Evolutionary conservation across 257 asterid genomes (phyloP).

Genomic region (Petunia secreta): DNA sequence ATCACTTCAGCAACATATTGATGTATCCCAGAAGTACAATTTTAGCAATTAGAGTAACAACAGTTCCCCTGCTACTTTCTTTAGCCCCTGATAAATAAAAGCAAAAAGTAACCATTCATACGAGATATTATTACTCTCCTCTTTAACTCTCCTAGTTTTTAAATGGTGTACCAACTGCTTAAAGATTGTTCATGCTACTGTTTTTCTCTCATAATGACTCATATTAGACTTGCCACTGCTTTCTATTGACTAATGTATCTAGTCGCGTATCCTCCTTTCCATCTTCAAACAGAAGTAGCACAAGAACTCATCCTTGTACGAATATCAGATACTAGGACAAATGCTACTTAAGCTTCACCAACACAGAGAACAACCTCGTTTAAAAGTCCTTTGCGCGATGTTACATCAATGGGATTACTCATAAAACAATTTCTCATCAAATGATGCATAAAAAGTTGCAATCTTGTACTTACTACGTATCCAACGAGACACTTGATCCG

Average conservation of each 20-base stretch:
- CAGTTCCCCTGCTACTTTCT: background rate
- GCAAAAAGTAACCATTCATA: background rate
- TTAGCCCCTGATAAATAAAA: background rate
- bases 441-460: background rate
- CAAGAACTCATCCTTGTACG: background rate
- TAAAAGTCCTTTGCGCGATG: background rate
- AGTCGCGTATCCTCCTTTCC: background rate
- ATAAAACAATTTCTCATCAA: background rate
- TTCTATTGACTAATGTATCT: constrained; percentile 1
- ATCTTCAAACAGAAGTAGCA: background rate
- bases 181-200: background rate
- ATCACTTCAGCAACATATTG: background rate
- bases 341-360: constrained; percentile 1
- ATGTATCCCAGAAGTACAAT: background rate
- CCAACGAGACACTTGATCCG: background rate
- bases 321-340: background rate
- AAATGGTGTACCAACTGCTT: background rate
- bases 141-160: background rate
- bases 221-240: background rate
- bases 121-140: constrained; percentile 1
- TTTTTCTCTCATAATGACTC: constrained; percentile 9
- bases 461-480: constrained; percentile 3
- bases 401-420: constrained; percentile 1
- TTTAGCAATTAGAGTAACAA: background rate
- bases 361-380: background rate